Conservation (phyloP, 495 filamentous ascomycete genomes). For the Penicillium verhagenii region DNA sequence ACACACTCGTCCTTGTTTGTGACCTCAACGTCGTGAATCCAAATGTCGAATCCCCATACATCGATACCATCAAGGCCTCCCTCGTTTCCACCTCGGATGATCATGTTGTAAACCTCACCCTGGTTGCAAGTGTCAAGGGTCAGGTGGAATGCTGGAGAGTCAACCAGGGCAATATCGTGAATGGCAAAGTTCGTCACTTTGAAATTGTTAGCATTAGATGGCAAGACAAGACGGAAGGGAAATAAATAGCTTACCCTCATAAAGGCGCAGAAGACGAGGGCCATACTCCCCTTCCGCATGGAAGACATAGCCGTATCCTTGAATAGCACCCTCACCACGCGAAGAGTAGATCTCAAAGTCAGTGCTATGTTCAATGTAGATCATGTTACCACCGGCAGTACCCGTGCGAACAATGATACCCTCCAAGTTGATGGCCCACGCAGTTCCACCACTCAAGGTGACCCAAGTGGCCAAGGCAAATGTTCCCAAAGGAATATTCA, state of each 20-base stretch:
- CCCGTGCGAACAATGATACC: conserved; percentile 41
- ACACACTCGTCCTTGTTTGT: conserved; percentile 52
- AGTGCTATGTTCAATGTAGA: conserved; percentile 39
- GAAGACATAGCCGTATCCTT: conserved; percentile 44
- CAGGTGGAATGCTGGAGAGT: conserved; percentile 46
- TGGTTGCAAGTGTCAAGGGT: conserved; percentile 41
- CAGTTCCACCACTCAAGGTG: conserved; percentile 30
- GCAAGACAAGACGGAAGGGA: neutral
- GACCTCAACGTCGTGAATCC: conserved; percentile 48
- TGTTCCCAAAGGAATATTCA: conserved; percentile 25
- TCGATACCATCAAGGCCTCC: conserved; percentile 48
- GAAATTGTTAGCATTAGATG: neutral
- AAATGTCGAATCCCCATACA: conserved; percentile 42
- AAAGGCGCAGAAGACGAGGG: conserved; percentile 31
- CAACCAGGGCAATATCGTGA: conserved; percentile 44
- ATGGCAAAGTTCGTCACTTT: conserved; percentile 39
- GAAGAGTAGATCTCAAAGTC: conserved; percentile 47
- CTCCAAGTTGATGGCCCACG: conserved; percentile 42
- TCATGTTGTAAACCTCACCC: conserved; percentile 46
- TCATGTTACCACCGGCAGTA: conserved; percentile 41
- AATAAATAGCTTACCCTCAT: conserved; percentile 8
- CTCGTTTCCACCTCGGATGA: conserved; percentile 39
- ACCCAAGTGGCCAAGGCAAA: conserved; percentile 27
- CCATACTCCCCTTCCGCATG: conserved; percentile 19
- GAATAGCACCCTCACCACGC: conserved; percentile 41